Evolutionary conservation across 106 monocot species (phyloP).

Genomic region (Dendrobium huoshanense): DNA sequence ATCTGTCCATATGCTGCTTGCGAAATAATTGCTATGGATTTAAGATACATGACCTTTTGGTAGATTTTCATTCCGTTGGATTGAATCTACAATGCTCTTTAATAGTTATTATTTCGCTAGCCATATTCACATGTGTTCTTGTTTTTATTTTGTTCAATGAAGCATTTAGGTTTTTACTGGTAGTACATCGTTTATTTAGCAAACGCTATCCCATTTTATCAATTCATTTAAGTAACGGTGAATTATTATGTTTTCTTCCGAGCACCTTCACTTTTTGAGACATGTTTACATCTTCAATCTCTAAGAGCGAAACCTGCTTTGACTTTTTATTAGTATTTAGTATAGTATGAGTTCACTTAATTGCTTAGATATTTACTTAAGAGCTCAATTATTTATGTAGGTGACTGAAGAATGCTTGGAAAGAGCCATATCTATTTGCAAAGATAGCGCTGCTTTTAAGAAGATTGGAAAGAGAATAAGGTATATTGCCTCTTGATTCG

Average conservation of each 20-base stretch:
- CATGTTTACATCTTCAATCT: background rate
- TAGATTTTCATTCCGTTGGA: background rate
- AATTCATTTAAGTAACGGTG: background rate
- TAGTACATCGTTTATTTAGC: background rate
- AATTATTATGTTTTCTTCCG: background rate
- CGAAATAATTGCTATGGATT: background rate
- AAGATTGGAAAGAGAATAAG: slow-evolving; percentile 96
- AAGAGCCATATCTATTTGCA: slow-evolving; percentile 78
- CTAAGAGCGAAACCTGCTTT: background rate
- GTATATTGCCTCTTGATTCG: slow-evolving; percentile 19
- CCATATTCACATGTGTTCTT: background rate
- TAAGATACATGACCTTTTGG: background rate
- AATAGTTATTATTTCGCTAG: background rate
- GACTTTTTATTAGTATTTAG: background rate
- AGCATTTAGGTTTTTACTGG: background rate
- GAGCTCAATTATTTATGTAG: slow-evolving; percentile 25
- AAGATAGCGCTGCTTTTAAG: slow-evolving; percentile 81
- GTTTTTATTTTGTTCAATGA: background rate
- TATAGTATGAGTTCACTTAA: background rate
- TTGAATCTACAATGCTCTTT: background rate
- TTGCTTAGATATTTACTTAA: background rate
- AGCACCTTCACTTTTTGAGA: background rate
- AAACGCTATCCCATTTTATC: background rate
- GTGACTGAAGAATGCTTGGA: slow-evolving; percentile 84
- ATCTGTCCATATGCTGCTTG: background rate